Evolutionary conservation across 2,329 filamentous ascomycete genomes (phyloP).

Genomic region (Penicillium sp.): DNA sequence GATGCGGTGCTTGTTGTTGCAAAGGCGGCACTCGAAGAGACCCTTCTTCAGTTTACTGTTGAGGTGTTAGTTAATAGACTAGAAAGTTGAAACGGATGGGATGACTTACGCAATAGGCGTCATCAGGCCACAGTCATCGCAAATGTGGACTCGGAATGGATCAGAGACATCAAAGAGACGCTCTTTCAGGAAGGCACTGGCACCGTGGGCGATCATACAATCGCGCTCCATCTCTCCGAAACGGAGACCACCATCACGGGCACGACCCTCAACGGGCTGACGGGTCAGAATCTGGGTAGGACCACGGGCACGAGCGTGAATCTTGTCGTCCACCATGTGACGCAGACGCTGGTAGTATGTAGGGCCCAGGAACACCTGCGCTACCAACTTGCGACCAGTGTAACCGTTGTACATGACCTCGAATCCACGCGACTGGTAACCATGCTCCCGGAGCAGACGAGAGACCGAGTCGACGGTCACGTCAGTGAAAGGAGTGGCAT

Average conservation of each 20-base stretch:
- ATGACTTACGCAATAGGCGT: conserved; percentile 92
- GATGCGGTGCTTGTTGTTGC: conserved; percentile 99
- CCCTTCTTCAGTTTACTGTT: conserved; percentile 87
- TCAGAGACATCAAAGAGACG: conserved; percentile 96
- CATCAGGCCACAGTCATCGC: conserved; percentile 98
- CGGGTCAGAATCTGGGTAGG: conserved; percentile 96
- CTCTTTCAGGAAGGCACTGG: conserved; percentile 95
- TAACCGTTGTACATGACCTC: conserved; percentile 99
- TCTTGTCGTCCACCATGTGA: conserved; percentile 99
- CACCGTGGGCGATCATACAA: conserved; percentile 99
- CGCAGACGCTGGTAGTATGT: conserved; percentile 98
- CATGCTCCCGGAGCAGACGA: conserved; percentile 78
- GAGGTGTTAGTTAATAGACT: conserved; percentile 6
- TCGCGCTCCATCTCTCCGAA: conserved; percentile 99
- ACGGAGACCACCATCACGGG: conserved; percentile 92
- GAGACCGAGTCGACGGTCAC: conserved; percentile 96
- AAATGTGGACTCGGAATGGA: conserved; percentile 96
- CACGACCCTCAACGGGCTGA: conserved; percentile 97
- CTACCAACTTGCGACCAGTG: conserved; percentile 88
- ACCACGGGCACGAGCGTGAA: conserved; percentile 95
- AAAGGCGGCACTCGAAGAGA: conserved; percentile 93
- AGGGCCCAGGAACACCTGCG: conserved; percentile 94
- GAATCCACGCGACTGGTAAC: conserved; percentile 95
- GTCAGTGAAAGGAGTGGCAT: conserved; percentile 96
- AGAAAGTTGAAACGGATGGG: conserved; percentile 2